Base-by-base conservation (phyloP, 352 stramenopile genomes). In the Pythium rishiriense region DNA sequence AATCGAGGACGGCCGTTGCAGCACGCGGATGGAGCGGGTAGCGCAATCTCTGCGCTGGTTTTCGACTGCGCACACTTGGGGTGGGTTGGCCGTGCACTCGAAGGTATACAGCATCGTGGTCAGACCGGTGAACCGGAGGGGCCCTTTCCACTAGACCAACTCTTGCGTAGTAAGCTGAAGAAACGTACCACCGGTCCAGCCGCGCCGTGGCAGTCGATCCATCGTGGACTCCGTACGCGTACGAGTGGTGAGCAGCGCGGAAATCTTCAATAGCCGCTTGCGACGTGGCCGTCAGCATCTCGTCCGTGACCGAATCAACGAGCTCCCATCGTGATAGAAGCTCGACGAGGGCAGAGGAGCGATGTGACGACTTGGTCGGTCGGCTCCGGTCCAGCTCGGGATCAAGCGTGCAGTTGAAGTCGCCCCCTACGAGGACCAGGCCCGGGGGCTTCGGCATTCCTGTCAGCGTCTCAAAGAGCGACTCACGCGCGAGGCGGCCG, bases 361-460 rank as follows among this genome's bases (percentile, higher is more conserved):
- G 22, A 22, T 21, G 7, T 3, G 46, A 48, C 1, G 12, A 9
- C 5, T 14, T 9, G 25, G 24, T 21, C 8, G 4, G 2, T 10
- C 12, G 19, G 35, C 22, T 43, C 17, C 57, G 45, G 24, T 64
- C 57, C 1, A 64, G 35, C 21, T 57, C 35, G 1, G 5, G 1
- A 21, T 64, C 58, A 1, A 58, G 47, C 0, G 37, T 45, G n/a
- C 58, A 58, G n/a, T 64, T 64, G 47, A 64, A 64, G 24, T 64
- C 58, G 8, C 58, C 58, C 9, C 47, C 58, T 0, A 64, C 3
- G 2, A 64, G 26, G 5, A 58, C 6, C 11, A 28, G 7, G 1
- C 53, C 53, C 3, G 1, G 4, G 4, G 47, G 47, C 3, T 5
- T 9, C 3, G 5, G 12, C 6, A 31, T 1, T 6, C 25, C 4